Evolutionary conservation across 805 yeast genomes (phyloP).

Genomic region (Spathaspora boniae): DNA sequence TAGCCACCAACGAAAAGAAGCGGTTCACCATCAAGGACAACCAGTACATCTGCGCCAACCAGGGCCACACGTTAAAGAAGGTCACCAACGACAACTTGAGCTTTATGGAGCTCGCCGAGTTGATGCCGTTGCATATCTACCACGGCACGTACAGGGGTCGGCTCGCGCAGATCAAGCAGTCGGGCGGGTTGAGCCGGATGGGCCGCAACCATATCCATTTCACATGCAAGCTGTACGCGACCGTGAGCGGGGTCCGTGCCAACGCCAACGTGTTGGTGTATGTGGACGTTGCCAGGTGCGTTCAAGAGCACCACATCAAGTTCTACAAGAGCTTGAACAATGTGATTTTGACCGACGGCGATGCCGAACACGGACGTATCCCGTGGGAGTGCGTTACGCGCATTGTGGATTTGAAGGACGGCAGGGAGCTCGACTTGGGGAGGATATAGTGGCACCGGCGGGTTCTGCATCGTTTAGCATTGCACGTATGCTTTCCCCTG

Average conservation of each 20-base stretch:
- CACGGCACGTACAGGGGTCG: constrained; percentile 73
- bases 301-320: constrained; percentile 36
- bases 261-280: constrained; percentile 57
- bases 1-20: constrained; percentile 62
- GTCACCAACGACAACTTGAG: constrained; percentile 42
- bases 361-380: constrained; percentile 47
- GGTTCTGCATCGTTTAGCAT: background rate
- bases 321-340: constrained; percentile 69
- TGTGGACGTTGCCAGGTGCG: constrained; percentile 51
- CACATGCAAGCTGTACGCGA: constrained; percentile 50
- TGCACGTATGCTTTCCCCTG: background rate
- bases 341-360: constrained; percentile 68
- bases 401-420: constrained; percentile 16
- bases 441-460: background rate
- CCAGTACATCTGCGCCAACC: constrained; percentile 71
- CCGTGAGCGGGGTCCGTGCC: constrained; percentile 71
- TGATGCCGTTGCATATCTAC: constrained; percentile 52
- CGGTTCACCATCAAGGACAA: constrained; percentile 53
- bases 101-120: constrained; percentile 32
- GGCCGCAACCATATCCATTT: constrained; percentile 82
- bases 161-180: constrained; percentile 43
- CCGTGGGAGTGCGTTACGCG: constrained; percentile 38
- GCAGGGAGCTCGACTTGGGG: constrained; percentile 1
- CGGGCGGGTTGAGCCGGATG: constrained; percentile 66
- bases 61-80: constrained; percentile 74